Evolutionary conservation across 306 rosid genomes (phyloP).

Genomic region (Lathyrus sativus): DNA sequence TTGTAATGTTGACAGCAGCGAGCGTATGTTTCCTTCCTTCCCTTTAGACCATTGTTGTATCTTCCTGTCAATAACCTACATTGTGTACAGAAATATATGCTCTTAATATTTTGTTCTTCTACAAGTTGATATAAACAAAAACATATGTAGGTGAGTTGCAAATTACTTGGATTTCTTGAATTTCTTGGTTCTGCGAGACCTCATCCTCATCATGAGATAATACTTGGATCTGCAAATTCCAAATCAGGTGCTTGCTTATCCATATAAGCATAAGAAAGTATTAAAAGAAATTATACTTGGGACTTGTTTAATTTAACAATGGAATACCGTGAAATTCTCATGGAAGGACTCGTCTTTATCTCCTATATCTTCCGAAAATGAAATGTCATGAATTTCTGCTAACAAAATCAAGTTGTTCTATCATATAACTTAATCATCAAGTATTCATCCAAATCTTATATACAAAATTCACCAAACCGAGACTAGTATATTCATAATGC

Average conservation of each 20-base stretch:
- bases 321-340: constrained; percentile 63
- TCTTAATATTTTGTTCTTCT: constrained; percentile 27
- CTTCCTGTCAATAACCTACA: constrained; percentile 72
- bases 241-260: constrained; percentile 41
- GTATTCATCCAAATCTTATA: constrained; percentile 15
- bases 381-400: constrained; percentile 47
- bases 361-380: constrained; percentile 38
- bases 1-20: constrained; percentile 87
- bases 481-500: constrained; percentile 17
- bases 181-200: constrained; percentile 34
- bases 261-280: constrained; percentile 24
- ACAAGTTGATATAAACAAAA: constrained; percentile 25
- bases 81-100: constrained; percentile 31
- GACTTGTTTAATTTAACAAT: constrained; percentile 20
- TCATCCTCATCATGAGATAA: constrained; percentile 57
- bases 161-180: constrained; percentile 68
- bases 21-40: constrained; percentile 93
- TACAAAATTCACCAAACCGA: neutral
- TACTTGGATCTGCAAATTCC: constrained; percentile 60
- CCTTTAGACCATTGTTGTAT: constrained; percentile 86
- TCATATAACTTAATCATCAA: constrained; percentile 25
- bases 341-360: constrained; percentile 59
- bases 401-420: constrained; percentile 39
- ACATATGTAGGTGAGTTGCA: constrained; percentile 14
- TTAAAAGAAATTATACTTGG: neutral